Percentiles rank a stretch among this genome's conserved stretches.
Conservation (phyloP, 2,329 filamentous ascomycete species). For the Cladosporium sp. region DNA sequence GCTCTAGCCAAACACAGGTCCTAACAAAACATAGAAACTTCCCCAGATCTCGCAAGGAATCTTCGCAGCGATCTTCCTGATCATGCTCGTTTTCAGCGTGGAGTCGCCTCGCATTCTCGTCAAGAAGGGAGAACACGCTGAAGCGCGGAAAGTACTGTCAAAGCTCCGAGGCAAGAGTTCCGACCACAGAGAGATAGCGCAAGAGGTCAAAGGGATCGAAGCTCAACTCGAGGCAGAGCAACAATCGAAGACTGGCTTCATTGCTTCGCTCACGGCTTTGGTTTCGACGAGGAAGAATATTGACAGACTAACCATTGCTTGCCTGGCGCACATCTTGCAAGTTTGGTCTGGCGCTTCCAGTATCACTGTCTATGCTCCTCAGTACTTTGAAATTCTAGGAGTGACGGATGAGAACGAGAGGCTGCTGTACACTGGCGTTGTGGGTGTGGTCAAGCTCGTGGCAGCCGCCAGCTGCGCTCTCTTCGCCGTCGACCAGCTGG, state of each 20-base stretch:
- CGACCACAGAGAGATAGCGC: conserved; percentile 46
- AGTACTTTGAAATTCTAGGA: conserved; percentile 68
- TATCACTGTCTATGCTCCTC: conserved; percentile 71
- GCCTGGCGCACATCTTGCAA: conserved; percentile 63
- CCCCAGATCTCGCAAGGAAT: conserved; percentile 72
- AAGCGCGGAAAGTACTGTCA: conserved; percentile 53
- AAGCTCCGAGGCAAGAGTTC: conserved; percentile 50
- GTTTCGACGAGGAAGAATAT: conserved; percentile 63
- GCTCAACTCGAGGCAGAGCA: conserved; percentile 63
- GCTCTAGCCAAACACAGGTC: no score
- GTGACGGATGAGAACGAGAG: conserved; percentile 62
- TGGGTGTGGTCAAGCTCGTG: conserved; percentile 68
- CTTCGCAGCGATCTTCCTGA: conserved; percentile 66
- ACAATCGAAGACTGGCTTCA: conserved; percentile 51
- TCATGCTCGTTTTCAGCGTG: conserved; percentile 58
- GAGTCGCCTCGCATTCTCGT: conserved; percentile 66
- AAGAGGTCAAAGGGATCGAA: conserved; percentile 61
- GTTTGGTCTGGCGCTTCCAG: conserved; percentile 70
- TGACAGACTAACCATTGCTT: conserved; percentile 64
- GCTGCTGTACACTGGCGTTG: conserved; percentile 67
- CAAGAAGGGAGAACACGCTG: conserved; percentile 61
- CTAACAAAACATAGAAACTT: conserved; percentile 38
- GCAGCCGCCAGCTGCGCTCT: conserved; percentile 64
- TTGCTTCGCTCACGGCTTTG: conserved; percentile 60
- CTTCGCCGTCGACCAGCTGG: conserved; percentile 73